Percentiles rank a stretch among this genome's conserved stretches.
Evolutionary conservation across 2,329 filamentous ascomycete species (phyloP).

Genomic region (Emmonsiellopsis sp.): DNA sequence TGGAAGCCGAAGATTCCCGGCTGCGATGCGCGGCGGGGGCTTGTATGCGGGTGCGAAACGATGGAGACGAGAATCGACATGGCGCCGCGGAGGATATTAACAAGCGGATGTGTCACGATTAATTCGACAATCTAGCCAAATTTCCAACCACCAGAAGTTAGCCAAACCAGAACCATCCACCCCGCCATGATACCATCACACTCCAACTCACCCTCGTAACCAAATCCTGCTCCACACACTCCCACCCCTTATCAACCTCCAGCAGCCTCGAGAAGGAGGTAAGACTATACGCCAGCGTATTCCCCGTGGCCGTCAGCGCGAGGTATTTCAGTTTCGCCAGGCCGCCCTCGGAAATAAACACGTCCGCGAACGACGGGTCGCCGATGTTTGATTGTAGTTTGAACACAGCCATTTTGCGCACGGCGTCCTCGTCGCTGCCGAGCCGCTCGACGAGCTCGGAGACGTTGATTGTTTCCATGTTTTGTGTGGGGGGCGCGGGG

Average conservation of each 20-base stretch:
- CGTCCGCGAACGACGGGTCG: conserved; percentile 90
- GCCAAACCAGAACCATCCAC: background rate
- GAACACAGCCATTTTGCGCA: conserved; percentile 97
- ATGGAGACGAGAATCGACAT: conserved; percentile 95
- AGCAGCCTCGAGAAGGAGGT: conserved; percentile 79
- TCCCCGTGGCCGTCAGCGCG: conserved; percentile 76
- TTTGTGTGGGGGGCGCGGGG: background rate
- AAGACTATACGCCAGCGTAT: conserved; percentile 90
- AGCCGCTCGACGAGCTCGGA: conserved; percentile 50
- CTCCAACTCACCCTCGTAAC: conserved; percentile 48
- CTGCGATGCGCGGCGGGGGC: conserved; percentile 37
- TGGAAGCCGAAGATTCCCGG: conserved; percentile 74
- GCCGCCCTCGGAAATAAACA: conserved; percentile 86
- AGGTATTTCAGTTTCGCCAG: conserved; percentile 71
- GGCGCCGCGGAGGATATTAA: conserved; percentile 92
- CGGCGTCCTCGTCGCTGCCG: conserved; percentile 66
- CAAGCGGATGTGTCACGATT: conserved; percentile 87
- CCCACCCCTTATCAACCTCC: conserved; percentile 98
- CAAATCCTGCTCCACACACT: conserved; percentile 46
- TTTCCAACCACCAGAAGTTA: background rate
- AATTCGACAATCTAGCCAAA: conserved; percentile 64
- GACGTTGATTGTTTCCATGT: conserved; percentile 48
- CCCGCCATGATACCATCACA: background rate
- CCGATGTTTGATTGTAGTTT: conserved; percentile 93
- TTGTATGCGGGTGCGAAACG: conserved; percentile 69